Conservation (phyloP, 1,284 basidiomycete species). For the Rhodotorula sp. region DNA sequence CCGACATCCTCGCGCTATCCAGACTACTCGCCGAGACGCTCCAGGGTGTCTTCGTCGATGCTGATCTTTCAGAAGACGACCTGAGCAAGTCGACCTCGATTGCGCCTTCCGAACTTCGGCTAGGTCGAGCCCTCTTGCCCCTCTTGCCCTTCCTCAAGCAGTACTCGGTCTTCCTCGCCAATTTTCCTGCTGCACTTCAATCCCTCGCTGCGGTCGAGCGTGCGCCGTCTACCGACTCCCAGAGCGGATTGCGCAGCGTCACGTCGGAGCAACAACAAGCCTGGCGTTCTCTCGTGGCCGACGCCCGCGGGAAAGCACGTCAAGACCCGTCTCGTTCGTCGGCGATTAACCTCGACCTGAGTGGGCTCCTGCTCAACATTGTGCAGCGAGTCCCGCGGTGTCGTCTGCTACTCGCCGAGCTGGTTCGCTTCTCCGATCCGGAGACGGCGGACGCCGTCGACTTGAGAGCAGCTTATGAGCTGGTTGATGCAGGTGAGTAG, state of each 20-base stretch:
- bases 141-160: slow-evolving; percentile 72
- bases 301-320: slow-evolving; percentile 48
- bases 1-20: slow-evolving; percentile 86
- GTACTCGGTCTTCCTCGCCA: slow-evolving; percentile 76
- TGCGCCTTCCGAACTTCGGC: neutral
- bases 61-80: neutral
- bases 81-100: neutral
- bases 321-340: slow-evolving; percentile 45
- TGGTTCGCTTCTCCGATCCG: slow-evolving; percentile 63
- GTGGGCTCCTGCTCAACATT: slow-evolving; percentile 79
- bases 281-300: slow-evolving; percentile 57
- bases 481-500: slow-evolving; percentile 70
- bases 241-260: slow-evolving; percentile 48
- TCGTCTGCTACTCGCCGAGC: slow-evolving; percentile 70
- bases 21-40: slow-evolving; percentile 69
- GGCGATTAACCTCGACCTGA: slow-evolving; percentile 69
- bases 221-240: too few species aligned
- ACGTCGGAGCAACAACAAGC: slow-evolving; percentile 39
- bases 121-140: slow-evolving; percentile 57
- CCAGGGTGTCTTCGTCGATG: slow-evolving; percentile 51
- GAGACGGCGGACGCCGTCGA: slow-evolving; percentile 64
- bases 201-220: slow-evolving; percentile 51
- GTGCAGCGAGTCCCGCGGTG: slow-evolving; percentile 84
- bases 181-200: slow-evolving; percentile 66
- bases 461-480: slow-evolving; percentile 59